Evolutionary conservation across 495 filamentous ascomycete genomes (phyloP), one percentile per base, ranked within the genome.

Genomic region (Rusavskia elegans): DNA sequence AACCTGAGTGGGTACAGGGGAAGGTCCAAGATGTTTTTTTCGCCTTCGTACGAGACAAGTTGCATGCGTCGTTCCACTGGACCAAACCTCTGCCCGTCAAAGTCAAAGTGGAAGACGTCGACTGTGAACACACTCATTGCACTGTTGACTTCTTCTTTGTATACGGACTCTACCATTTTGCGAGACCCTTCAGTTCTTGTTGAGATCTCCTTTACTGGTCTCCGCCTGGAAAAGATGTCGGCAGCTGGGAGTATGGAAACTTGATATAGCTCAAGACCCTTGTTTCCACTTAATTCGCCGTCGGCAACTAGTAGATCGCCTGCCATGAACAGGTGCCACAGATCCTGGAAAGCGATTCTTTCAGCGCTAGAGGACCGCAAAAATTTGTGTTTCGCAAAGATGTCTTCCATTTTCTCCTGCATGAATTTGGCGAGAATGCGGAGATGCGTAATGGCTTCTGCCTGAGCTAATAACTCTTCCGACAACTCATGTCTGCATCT

Each of bases 301-400:
- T 63, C 27, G 8, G 42, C 40, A 9, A 59, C 50, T 8, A 59
- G 45, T 10, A 59, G 46, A n/a, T 46, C 59, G 2, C 69, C 55
- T 39, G 65, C 64, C 37, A 53, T 51, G 56, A 70, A 72, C 2
- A 72, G 50, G 49, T 68, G 58, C 69, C 69, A 72, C 1, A 72
- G 23, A 41, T 72, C 67, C 2, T 57, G 36, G 51, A 67, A 72
- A n/a, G 56, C 45, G n/a, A 71, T 45, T 30, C 54, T 48, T 38
- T 65, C 25, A 54, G 54, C 48, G 49, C 63, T 2, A 32, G 42
- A 44, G 39, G 55, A 39, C 27, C 45, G 21, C 55, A 50, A 32
- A 39, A 56, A 11, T 35, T 46, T 21, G 49, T 46, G 52, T 54
- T 59, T 32, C 9, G 30, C 48, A 52, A 53, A 54, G 1, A 54